Conservation (phyloP, 768 basidiomycete species). For the Daedaleopsis nitida region DNA sequence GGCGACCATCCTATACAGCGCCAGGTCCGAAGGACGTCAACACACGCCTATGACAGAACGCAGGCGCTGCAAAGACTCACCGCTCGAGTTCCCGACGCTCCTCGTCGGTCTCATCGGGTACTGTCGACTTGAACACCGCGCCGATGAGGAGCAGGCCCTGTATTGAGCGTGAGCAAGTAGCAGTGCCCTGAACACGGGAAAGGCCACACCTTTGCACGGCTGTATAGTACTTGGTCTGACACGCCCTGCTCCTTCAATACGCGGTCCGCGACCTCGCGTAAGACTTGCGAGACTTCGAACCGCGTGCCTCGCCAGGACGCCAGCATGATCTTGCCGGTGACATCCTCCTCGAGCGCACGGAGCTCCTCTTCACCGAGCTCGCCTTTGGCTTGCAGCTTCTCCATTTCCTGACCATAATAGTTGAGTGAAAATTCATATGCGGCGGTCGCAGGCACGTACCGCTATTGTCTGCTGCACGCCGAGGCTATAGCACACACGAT, state of each 20-base stretch:
- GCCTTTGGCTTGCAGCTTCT: slow-evolving; percentile 86
- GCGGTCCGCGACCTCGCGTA: slow-evolving; percentile 84
- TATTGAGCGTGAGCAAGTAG: background rate
- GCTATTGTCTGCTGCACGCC: slow-evolving; percentile 80
- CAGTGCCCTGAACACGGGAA: background rate
- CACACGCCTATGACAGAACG: background rate
- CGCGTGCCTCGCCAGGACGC: slow-evolving; percentile 98
- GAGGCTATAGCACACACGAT: slow-evolving; percentile 39
- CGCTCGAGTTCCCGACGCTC: slow-evolving; percentile 94
- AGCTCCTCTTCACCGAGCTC: slow-evolving; percentile 86
- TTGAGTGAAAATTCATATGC: slow-evolving; percentile 21
- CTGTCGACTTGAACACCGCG: slow-evolving; percentile 81
- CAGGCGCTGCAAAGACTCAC: slow-evolving; percentile 41
- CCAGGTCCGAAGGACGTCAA: background rate
- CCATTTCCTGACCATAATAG: slow-evolving; percentile 69
- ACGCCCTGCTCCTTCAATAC: slow-evolving; percentile 81
- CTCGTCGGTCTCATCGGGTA: slow-evolving; percentile 89
- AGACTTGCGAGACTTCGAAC: slow-evolving; percentile 90
- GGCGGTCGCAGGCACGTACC: slow-evolving; percentile 12
- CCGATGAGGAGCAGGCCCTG: slow-evolving; percentile 89
- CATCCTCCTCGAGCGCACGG: slow-evolving; percentile 84
- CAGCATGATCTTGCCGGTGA: slow-evolving; percentile 94
- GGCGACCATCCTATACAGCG: slow-evolving; percentile 69
- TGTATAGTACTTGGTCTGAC: slow-evolving; percentile 68
- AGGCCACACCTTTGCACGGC: slow-evolving; percentile 77